A percentile compares a stretch with the other conserved stretches of the same genome.
Conservation (phyloP, 2,329 filamentous ascomycete genomes). For the Paraconiothyrium brasiliense region DNA sequence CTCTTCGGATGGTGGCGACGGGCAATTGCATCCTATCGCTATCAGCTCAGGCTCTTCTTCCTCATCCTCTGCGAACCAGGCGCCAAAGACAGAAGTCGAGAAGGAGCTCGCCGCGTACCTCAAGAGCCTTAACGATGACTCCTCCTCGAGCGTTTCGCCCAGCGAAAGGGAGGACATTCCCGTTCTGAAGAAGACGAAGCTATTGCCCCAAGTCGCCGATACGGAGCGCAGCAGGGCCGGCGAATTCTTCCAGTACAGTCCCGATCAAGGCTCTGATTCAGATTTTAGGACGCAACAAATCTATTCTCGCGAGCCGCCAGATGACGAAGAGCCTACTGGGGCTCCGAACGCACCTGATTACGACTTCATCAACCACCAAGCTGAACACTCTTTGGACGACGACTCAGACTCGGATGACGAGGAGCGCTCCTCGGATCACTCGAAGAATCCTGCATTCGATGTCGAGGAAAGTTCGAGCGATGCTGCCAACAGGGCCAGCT, state of each 20-base stretch:
- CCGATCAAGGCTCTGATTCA: not conserved
- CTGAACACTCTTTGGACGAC: not conserved
- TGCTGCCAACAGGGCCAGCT: not conserved
- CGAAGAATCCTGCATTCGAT: not conserved
- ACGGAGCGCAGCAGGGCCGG: not conserved
- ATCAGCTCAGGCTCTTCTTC: not conserved
- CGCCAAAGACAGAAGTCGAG: constrained; percentile 19
- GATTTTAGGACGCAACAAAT: constrained; percentile 7
- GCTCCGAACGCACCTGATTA: constrained; percentile 2
- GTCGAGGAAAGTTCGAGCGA: not conserved
- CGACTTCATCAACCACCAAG: not conserved
- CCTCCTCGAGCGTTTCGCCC: not conserved
- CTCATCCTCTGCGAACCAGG: not conserved
- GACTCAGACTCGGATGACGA: not conserved
- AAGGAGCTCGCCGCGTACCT: constrained; percentile 31
- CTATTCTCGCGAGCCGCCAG: not conserved
- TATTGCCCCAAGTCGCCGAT: not conserved
- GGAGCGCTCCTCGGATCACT: not conserved
- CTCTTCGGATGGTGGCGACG: not conserved
- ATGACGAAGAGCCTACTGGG: constrained; percentile 2
- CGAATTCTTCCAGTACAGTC: not conserved
- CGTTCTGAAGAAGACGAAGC: not conserved
- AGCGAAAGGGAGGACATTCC: not conserved
- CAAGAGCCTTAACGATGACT: constrained; percentile 14
- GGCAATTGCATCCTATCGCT: constrained; percentile 8